Conservation (phyloP, 306 rosid species). For the Crotalaria pallida region DNA sequence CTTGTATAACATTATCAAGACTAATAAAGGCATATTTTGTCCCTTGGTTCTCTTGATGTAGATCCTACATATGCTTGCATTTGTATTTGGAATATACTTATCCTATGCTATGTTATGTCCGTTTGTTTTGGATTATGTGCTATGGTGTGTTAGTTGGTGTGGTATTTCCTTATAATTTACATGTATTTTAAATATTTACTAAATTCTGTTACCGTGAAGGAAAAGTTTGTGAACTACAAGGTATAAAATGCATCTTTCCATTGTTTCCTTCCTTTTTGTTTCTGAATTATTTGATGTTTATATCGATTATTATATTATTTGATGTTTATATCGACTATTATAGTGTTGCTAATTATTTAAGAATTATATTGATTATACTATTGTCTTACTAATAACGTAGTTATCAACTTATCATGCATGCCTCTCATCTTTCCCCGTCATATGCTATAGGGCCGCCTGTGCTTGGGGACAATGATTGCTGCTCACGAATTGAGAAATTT, state of each 20-base stretch:
- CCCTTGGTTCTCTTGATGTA: background rate
- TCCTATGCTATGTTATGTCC: background rate
- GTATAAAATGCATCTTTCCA: background rate
- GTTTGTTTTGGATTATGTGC: background rate
- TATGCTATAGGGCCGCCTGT: slow-evolving; percentile 72
- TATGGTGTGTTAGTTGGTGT: slow-evolving; percentile 1
- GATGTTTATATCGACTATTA: too few relatives aligned
- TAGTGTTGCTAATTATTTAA: too few relatives aligned
- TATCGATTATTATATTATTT: too few relatives aligned
- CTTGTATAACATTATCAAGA: background rate
- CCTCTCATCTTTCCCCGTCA: slow-evolving; percentile 16
- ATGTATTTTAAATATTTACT: background rate
- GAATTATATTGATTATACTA: background rate
- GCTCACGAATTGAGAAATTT: slow-evolving; percentile 18
- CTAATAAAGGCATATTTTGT: background rate
- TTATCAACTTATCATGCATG: slow-evolving; percentile 5
- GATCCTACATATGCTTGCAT: background rate
- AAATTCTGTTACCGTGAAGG: slow-evolving; percentile 3
- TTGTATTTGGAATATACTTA: background rate
- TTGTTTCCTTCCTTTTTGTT: background rate
- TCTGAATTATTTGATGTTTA: background rate
- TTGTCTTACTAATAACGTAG: background rate
- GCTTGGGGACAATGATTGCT: slow-evolving; percentile 84
- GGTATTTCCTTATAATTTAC: background rate
- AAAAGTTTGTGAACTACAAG: background rate